Evolutionary conservation across 768 basidiomycete genomes (phyloP).

Genomic region (Clavaria fumosa): DNA sequence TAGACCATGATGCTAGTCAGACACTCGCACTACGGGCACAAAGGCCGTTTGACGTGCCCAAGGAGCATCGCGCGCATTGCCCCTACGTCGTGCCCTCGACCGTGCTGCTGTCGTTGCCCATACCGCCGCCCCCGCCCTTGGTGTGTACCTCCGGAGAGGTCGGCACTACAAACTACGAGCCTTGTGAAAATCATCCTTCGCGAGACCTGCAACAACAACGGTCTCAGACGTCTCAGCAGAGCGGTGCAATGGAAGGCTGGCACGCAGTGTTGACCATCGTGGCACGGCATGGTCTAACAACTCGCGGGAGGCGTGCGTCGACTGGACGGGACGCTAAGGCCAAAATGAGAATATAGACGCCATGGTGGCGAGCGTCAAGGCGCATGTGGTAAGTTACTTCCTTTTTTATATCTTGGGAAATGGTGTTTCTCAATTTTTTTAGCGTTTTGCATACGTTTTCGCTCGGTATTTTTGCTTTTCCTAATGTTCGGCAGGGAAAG

Average conservation of each 20-base stretch:
- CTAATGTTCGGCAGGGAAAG: slow-evolving; percentile 31
- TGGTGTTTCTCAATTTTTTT: no score
- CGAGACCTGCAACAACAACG: slow-evolving; percentile 13
- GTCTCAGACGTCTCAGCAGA: no score
- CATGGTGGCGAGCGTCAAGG: slow-evolving; percentile 69
- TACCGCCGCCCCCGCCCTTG: no score
- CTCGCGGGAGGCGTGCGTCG: slow-evolving; percentile 2
- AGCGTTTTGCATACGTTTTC: no score
- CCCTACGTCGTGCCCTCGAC: slow-evolving; percentile 71
- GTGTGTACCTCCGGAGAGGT: no score
- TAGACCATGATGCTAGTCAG: slow-evolving; percentile 2
- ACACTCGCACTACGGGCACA: slow-evolving; percentile 12
- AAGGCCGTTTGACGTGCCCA: slow-evolving; percentile 56
- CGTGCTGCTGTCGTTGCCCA: slow-evolving; percentile 38
- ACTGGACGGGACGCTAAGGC: slow-evolving; percentile 9
- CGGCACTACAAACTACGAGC: neutral
- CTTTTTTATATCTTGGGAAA: neutral
- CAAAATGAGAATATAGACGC: slow-evolving; percentile 38
- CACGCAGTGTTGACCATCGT: slow-evolving; percentile 58
- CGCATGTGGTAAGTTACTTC: slow-evolving; percentile 49
- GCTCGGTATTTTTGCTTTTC: slow-evolving; percentile 6
- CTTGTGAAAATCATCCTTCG: slow-evolving; percentile 8
- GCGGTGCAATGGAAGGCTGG: slow-evolving; percentile 69
- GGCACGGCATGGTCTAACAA: slow-evolving; percentile 41
- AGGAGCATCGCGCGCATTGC: slow-evolving; percentile 73